These are phyloP conservation scores for Mrakia gelida DNA, from an alignment of 768 basidiomycete genomes.

Conservation along the genomic window DNA sequence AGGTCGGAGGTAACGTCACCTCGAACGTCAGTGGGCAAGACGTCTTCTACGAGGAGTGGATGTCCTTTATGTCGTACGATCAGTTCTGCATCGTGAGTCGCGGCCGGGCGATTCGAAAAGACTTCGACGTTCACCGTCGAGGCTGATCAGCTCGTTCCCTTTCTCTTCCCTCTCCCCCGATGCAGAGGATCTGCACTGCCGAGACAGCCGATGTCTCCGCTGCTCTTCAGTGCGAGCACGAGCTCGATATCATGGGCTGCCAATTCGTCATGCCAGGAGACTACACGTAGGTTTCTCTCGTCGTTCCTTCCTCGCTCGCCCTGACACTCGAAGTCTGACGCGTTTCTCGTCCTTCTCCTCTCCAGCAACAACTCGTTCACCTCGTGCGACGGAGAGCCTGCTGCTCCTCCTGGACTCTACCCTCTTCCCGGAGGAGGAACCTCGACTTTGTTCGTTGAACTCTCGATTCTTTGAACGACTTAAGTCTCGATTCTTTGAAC, in stretches of 20 bases:
- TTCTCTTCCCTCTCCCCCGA: neutral
- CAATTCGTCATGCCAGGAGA: slow-evolving; percentile 30
- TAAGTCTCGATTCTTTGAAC: neutral
- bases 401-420: slow-evolving; percentile 35
- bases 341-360: too few relatives aligned
- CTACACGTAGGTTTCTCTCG: neutral
- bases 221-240: slow-evolving; percentile 21
- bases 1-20: slow-evolving; percentile 47
- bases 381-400: slow-evolving; percentile 49
- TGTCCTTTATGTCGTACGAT: slow-evolving; percentile 45
- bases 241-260: slow-evolving; percentile 16
- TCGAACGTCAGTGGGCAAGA: slow-evolving; percentile 45
- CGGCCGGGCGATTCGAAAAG: too few relatives aligned
- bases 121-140: too few relatives aligned
- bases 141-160: neutral
- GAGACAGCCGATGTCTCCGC: slow-evolving; percentile 22
- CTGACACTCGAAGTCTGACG: too few relatives aligned
- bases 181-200: slow-evolving; percentile 23
- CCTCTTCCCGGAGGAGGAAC: slow-evolving; percentile 35
- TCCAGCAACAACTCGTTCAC: slow-evolving; percentile 47
- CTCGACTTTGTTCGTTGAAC: slow-evolving; percentile 57
- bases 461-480: neutral
- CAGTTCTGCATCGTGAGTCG: slow-evolving; percentile 35
- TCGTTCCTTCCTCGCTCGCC: too few relatives aligned
- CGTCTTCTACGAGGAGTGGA: slow-evolving; percentile 51